phyloP scores from a whole-genome alignment of 805 yeast genomes.

The Candida golubevii region DNA sequence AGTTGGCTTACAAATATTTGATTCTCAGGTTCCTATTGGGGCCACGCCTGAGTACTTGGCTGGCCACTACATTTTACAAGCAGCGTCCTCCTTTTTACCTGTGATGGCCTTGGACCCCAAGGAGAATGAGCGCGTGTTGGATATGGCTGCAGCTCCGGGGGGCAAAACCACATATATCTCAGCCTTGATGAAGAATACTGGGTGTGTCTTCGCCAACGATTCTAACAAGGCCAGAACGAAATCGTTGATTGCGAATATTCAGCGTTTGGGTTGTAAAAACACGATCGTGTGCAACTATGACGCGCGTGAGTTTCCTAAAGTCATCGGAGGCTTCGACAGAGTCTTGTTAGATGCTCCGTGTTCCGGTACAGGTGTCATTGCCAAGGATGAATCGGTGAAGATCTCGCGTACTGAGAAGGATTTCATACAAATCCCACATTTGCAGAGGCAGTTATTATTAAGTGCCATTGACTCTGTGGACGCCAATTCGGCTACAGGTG shows the following conservation, averaged over 20 bases:
- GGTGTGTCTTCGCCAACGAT: slow-evolving; percentile 95
- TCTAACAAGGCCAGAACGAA: slow-evolving; percentile 95
- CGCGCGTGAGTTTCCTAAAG: slow-evolving; percentile 97
- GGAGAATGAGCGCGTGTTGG: slow-evolving; percentile 90
- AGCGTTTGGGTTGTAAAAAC: slow-evolving; percentile 93
- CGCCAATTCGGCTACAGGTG: slow-evolving; percentile 88
- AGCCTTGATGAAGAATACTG: slow-evolving; percentile 97
- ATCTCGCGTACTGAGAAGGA: slow-evolving; percentile 93
- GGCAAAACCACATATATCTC: slow-evolving; percentile 95
- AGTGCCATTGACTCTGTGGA: slow-evolving; percentile 98
- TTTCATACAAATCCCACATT: slow-evolving; percentile 92
- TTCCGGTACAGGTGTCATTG: slow-evolving; percentile 99
- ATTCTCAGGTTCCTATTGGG: slow-evolving; percentile 99
- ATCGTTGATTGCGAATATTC: slow-evolving; percentile 94
- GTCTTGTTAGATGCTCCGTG: slow-evolving; percentile 97
- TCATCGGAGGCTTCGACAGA: slow-evolving; percentile 97
- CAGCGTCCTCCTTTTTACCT: slow-evolving; percentile 96
- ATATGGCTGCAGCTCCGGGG: slow-evolving; percentile 99
- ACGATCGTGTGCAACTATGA: slow-evolving; percentile 96
- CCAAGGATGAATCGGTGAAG: slow-evolving; percentile 94
- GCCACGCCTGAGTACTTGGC: slow-evolving; percentile 99
- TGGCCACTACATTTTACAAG: slow-evolving; percentile 96
- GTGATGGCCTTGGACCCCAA: slow-evolving; percentile 98
- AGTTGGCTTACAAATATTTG: slow-evolving; percentile 95
- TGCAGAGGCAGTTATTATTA: slow-evolving; percentile 87